Percentiles rank a stretch among this genome's conserved stretches.
Conservation (phyloP, 23 red algal genomes). For the Chondrus crispus region DNA sequence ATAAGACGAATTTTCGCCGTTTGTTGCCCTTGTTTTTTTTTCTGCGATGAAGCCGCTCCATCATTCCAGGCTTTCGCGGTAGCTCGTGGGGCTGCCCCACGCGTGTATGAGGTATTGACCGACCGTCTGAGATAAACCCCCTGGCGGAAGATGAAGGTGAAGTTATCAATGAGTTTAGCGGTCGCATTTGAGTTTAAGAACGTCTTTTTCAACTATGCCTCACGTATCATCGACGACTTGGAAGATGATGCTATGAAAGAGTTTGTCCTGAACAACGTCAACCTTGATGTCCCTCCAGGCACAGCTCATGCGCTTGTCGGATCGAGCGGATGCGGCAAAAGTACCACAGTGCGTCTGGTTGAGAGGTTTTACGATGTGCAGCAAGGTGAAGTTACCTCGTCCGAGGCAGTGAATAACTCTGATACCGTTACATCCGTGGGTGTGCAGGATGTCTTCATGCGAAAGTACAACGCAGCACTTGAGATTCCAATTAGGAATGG, state of each 20-base stretch:
- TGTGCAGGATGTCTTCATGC: constrained; percentile 60
- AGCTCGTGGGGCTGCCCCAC: constrained; percentile 69
- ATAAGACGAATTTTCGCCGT: background rate
- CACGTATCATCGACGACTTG: constrained; percentile 45
- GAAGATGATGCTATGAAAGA: constrained; percentile 3
- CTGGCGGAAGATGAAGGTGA: constrained; percentile 46
- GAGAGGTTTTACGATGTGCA: constrained; percentile 85
- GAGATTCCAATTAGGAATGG: constrained; percentile 48
- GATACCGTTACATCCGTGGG: constrained; percentile 73
- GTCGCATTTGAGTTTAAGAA: constrained; percentile 64
- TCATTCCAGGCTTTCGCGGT: constrained; percentile 55
- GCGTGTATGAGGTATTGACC: constrained; percentile 74
- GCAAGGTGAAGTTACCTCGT: constrained; percentile 52
- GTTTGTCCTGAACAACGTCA: constrained; percentile 68
- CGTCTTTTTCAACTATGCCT: constrained; percentile 84
- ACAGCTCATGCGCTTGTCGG: constrained; percentile 92
- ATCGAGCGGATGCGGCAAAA: constrained; percentile 87
- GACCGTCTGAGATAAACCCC: constrained; percentile 61
- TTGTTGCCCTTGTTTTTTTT: background rate
- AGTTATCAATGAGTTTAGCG: constrained; percentile 56
- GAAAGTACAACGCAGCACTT: constrained; percentile 50
- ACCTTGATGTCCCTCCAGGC: constrained; percentile 55
- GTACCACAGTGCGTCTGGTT: constrained; percentile 81
- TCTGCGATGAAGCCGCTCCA: constrained; percentile 29
- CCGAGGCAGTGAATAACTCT: constrained; percentile 79